Evolutionary conservation across 257 asterid genomes (phyloP).

Genomic region (Verbena officinalis): DNA sequence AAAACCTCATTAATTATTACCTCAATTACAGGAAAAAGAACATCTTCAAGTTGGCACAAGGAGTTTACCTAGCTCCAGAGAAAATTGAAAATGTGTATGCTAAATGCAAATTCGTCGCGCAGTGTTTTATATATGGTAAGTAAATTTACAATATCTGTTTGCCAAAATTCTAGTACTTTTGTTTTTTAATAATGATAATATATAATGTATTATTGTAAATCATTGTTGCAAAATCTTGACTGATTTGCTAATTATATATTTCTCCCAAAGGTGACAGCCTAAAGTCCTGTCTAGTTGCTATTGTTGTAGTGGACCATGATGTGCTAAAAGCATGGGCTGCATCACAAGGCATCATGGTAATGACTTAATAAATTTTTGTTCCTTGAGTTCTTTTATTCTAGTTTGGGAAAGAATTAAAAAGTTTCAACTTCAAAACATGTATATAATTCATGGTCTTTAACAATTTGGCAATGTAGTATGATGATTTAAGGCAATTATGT

Average conservation of each 20-base stretch:
- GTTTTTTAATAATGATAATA: not conserved
- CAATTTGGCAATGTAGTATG: slow-evolving; percentile 38
- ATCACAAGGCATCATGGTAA: slow-evolving; percentile 62
- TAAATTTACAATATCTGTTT: not conserved
- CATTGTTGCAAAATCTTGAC: too few relatives aligned
- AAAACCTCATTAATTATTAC: not conserved
- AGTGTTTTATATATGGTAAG: slow-evolving; percentile 86
- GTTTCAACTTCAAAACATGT: too few relatives aligned
- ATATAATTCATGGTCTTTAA: too few relatives aligned
- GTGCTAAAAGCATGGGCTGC: slow-evolving; percentile 64
- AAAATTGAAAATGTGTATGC: slow-evolving; percentile 86
- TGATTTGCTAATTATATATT: not conserved
- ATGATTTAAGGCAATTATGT: slow-evolving; percentile 52
- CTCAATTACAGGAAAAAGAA: slow-evolving; percentile 83
- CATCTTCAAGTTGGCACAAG: slow-evolving; percentile 90
- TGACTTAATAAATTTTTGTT: not conserved
- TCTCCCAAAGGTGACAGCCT: slow-evolving; percentile 64
- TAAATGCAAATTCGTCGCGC: slow-evolving; percentile 77
- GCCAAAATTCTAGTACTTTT: too few relatives aligned
- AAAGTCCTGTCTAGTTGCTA: slow-evolving; percentile 63
- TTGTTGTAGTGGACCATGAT: slow-evolving; percentile 66
- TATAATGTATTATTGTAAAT: not conserved
- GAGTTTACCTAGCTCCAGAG: slow-evolving; percentile 95
- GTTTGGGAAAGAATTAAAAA: too few relatives aligned
- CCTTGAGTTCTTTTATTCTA: not conserved